These are phyloP conservation scores for Theileria annulata DNA, from an alignment of 169 alveolate species.

Conservation along the genomic window DNA sequence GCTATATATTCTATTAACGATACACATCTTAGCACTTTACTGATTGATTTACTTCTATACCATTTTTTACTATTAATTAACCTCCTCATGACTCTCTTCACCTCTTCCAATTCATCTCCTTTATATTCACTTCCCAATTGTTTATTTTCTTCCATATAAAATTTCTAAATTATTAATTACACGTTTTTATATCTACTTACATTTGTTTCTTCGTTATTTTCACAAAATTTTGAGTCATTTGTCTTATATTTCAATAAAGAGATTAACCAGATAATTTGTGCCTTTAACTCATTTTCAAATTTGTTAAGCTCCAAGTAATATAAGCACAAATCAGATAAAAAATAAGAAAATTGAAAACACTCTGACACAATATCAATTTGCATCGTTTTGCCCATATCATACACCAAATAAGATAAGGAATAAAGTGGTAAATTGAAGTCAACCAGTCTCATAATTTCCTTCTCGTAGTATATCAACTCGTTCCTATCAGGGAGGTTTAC, in stretches of 20 bases:
- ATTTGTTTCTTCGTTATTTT: not conserved
- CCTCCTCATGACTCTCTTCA: not conserved
- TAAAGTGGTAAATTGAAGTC: not conserved
- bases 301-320: constrained; percentile 8
- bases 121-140: not conserved
- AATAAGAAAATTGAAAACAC: not conserved
- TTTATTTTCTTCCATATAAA: not conserved
- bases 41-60: not conserved
- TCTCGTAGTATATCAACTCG: constrained; percentile 5
- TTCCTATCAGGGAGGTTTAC: not conserved
- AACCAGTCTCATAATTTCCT: constrained; percentile 6
- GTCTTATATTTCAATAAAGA: not conserved
- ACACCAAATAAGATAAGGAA: constrained; percentile 1
- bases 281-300: constrained; percentile 11
- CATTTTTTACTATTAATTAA: not conserved
- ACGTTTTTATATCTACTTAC: not conserved
- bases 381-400: constrained; percentile 8
- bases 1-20: not conserved
- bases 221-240: not conserved
- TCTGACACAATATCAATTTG: constrained; percentile 1
- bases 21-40: not conserved
- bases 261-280: constrained; percentile 21
- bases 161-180: not conserved
- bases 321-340: constrained; percentile 2
- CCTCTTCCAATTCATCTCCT: not conserved